Evolutionary conservation across 2,329 filamentous ascomycete genomes (phyloP), one percentile per base, ranked within the genome.

Genomic region (Hypoxylon sp.): DNA sequence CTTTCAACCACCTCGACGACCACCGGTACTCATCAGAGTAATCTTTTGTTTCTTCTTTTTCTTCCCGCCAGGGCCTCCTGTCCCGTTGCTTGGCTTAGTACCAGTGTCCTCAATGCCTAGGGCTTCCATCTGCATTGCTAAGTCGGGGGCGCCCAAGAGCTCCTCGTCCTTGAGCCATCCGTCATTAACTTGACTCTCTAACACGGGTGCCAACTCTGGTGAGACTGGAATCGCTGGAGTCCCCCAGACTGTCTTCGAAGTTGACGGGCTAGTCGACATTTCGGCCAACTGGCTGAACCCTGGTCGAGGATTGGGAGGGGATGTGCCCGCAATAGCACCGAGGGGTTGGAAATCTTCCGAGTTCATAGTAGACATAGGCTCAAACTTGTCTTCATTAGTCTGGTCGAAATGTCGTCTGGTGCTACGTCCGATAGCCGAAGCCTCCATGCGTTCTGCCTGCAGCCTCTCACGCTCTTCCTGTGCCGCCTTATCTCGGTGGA

Each of bases 191-290:
- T 75, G 75, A 11, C 79, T 78, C 26, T 80, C 75, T 9, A 76
- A 72, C 9, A 78, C 65, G 2, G 83, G 76, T 26, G 78, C 78
- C 26, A 88, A 72, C 9, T 86, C 84, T 1, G 89, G 87, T 2
- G 87, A 89, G 0, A 80, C 80, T 0, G 88, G 81, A 2, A 97
- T 80, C 0, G 86, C 88, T 2, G 87, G 84, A 0, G 95, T 98
- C n/a, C 95, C 95, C 95, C 95, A 98, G 0, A 98, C 93, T 0
- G 95, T 98, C 66, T 89, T 89, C 40, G 87, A 83, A 0, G 88
- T 87, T 5, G 88, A 89, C 0, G 94, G 93, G 67, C 92, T 96
- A 1, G 92, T 94, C 3, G 93, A 94, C 70, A 94, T 89, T 1
- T 89, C 90, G 0, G 92, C 91, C 20, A 97, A 80, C 2, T 87